phyloP scores from a whole-genome alignment of 2,329 filamentous ascomycete genomes.

The Nemania diffusa region DNA sequence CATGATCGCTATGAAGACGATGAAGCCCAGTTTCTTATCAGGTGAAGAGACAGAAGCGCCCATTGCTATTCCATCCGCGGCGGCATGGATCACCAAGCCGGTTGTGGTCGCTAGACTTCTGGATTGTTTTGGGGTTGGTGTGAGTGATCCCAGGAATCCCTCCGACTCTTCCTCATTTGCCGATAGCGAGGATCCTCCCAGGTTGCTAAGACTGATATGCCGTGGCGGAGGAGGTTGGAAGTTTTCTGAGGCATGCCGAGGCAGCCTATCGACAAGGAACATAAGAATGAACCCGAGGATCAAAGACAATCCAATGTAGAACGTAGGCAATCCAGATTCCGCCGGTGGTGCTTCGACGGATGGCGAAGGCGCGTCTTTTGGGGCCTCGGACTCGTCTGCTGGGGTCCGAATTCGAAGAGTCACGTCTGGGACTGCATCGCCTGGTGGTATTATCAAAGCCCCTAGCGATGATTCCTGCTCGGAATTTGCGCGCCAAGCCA shows the following conservation, averaged over 20 bases:
- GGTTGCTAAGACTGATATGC: constrained; percentile 88
- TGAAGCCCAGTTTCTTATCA: constrained; percentile 81
- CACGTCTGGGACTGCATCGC: constrained; percentile 3
- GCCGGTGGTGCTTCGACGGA: constrained; percentile 45
- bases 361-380: constrained; percentile 29
- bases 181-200: constrained; percentile 65
- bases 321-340: constrained; percentile 66
- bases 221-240: constrained; percentile 75
- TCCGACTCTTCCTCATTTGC: constrained; percentile 66
- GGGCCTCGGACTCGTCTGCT: constrained; percentile 36
- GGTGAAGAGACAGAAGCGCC: constrained; percentile 84
- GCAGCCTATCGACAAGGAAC: constrained; percentile 92
- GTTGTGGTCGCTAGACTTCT: constrained; percentile 84
- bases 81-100: constrained; percentile 94
- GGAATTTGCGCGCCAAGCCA: constrained; percentile 6
- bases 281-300: constrained; percentile 92
- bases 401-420: constrained; percentile 38
- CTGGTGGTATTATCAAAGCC: background rate
- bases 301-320: constrained; percentile 87
- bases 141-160: constrained; percentile 68
- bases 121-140: constrained; percentile 66
- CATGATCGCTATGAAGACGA: constrained; percentile 97
- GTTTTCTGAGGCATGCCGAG: constrained; percentile 74
- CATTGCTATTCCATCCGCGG: constrained; percentile 94
- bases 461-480: constrained; percentile 10